Evolutionary conservation across 371 early-diverging fungal species (phyloP).

Genomic region (Vavraia culicis): DNA sequence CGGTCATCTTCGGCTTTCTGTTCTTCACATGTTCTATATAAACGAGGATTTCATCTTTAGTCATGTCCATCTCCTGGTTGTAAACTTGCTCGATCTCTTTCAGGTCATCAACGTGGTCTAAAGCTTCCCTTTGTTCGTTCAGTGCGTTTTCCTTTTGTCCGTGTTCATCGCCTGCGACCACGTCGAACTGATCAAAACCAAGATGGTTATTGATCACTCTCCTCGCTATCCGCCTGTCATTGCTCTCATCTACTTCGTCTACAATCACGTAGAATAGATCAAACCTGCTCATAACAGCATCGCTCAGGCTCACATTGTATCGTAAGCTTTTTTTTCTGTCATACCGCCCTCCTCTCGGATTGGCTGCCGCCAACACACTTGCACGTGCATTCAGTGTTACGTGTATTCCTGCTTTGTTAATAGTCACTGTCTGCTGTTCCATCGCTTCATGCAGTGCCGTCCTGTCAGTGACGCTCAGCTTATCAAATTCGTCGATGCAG

Average conservation of each 20-base stretch:
- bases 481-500: conserved; percentile 98
- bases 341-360: conserved; percentile 44
- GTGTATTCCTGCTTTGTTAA: conserved; percentile 93
- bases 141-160: neutral
- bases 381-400: conserved; percentile 43
- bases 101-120: neutral
- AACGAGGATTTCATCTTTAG: conserved; percentile 35
- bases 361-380: conserved; percentile 44
- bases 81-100: neutral
- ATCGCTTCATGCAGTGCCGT: conserved; percentile 99
- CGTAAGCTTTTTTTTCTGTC: conserved; percentile 43
- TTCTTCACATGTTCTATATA: conserved; percentile 34
- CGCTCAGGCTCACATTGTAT: conserved; percentile 86
- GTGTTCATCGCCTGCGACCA: too few relatives aligned
- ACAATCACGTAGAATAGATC: conserved; percentile 92
- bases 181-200: conserved; percentile 43
- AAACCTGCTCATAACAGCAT: conserved; percentile 96
- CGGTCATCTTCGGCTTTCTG: conserved; percentile 47
- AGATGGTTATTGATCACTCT: conserved; percentile 78
- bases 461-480: conserved; percentile 90
- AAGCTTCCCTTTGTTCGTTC: neutral
- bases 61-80: conserved; percentile 8
- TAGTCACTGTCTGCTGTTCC: conserved; percentile 99
- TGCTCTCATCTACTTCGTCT: conserved; percentile 68
- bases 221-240: conserved; percentile 70